A percentile compares a stretch with the other conserved stretches of the same genome.
phyloP scores from a whole-genome alignment of 257 asterid species.

The Solanum pinnatisectum region DNA sequence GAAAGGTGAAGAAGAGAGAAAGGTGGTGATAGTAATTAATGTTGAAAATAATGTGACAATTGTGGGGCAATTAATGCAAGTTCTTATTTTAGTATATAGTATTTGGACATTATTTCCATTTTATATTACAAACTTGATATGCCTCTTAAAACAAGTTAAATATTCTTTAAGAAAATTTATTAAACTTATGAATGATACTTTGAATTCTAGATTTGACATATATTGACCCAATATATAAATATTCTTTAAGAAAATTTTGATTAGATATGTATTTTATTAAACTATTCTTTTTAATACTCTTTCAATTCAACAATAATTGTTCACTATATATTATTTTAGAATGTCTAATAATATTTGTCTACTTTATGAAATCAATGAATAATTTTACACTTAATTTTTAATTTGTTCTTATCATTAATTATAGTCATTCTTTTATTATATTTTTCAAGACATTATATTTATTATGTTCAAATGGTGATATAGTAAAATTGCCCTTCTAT shows the following conservation, averaged over 20 bases:
- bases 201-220: neutral
- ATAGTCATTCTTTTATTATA: no score
- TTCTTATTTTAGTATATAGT: neutral
- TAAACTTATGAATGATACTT: neutral
- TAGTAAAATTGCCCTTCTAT: accelerated
- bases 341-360: no score
- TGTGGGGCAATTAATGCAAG: neutral
- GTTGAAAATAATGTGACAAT: neutral
- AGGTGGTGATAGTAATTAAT: neutral
- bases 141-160: no score
- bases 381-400: no score
- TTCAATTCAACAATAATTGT: accelerated
- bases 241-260: no score
- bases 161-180: no score
- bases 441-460: neutral
- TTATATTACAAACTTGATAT: neutral
- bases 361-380: no score
- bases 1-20: neutral
- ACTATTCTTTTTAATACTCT: no score
- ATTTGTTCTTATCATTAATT: no score
- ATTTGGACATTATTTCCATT: neutral
- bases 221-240: no score
- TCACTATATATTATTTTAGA: no score
- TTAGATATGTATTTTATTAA: no score
- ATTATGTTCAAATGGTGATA: neutral